Percentiles rank a stretch among this genome's conserved stretches.
These are phyloP conservation scores for Solanum pinnatisectum DNA, from an alignment of 257 asterid species.

Conservation along the genomic window DNA sequence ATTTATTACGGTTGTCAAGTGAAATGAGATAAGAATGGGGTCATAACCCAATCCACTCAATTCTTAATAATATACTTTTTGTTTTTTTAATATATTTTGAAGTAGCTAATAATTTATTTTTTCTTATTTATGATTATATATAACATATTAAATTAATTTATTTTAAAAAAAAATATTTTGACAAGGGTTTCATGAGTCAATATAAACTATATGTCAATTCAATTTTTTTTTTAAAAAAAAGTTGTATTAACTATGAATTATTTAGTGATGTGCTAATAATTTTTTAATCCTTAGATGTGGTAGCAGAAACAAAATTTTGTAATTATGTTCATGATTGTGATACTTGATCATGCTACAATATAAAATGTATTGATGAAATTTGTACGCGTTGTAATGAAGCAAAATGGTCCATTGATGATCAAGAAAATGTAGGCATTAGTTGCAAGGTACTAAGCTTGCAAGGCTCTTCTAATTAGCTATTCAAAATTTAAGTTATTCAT, in stretches of 20 bases:
- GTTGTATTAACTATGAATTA: neutral
- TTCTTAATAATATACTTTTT: neutral
- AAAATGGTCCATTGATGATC: neutral
- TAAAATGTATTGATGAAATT: neutral
- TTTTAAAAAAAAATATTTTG: too few species aligned
- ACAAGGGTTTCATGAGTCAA: too few species aligned
- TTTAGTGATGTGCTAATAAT: neutral
- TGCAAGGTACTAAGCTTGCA: neutral
- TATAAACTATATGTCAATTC: neutral
- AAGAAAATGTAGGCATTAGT: neutral
- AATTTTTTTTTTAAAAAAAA: neutral
- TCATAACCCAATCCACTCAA: neutral
- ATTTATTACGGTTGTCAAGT: neutral
- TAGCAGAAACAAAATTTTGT: neutral
- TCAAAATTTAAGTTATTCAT: neutral
- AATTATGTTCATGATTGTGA: too few species aligned
- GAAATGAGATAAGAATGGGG: neutral
- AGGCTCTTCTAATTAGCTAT: neutral
- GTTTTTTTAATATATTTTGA: neutral
- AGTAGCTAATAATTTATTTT: neutral
- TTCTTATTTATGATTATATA: too few species aligned
- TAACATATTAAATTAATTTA: too few species aligned
- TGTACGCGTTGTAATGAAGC: neutral
- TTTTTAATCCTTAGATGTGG: neutral
- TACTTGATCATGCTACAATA: neutral